Conservation (phyloP, 1,284 basidiomycete genomes). For the Pisolithus thermaeus region DNA sequence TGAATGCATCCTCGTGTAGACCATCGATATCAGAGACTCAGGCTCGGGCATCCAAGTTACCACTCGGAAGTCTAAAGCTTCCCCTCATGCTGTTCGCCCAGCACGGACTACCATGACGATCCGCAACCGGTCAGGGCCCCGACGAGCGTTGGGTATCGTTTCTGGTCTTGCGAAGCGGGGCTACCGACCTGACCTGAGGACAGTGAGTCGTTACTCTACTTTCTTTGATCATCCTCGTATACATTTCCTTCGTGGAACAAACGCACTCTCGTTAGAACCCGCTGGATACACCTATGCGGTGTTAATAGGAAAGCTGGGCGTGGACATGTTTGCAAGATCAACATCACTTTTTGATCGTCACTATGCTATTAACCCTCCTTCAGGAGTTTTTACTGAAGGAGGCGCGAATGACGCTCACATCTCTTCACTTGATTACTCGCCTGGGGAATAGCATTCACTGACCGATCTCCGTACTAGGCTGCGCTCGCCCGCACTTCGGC, state of each 20-base stretch:
- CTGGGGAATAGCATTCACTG: constrained; percentile 6
- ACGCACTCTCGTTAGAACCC: constrained; percentile 73
- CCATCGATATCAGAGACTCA: constrained; percentile 60
- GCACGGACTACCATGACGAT: constrained; percentile 50
- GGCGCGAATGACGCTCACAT: constrained; percentile 21
- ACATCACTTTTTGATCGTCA: constrained; percentile 24
- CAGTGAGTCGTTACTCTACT: constrained; percentile 46
- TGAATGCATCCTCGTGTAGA: constrained; percentile 34
- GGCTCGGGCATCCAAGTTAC: constrained; percentile 60
- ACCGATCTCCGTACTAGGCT: constrained; percentile 43
- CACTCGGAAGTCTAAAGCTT: constrained; percentile 64
- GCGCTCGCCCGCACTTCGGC: constrained; percentile 79
- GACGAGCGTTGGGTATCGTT: constrained; percentile 70
- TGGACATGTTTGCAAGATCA: constrained; percentile 82
- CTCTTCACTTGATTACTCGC: not conserved
- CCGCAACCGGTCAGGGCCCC: constrained; percentile 67
- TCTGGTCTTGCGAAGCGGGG: constrained; percentile 63
- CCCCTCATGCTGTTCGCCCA: constrained; percentile 47
- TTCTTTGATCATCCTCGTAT: constrained; percentile 9
- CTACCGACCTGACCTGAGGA: constrained; percentile 80
- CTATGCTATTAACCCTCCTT: constrained; percentile 14
- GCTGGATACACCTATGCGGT: constrained; percentile 55
- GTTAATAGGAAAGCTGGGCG: constrained; percentile 68
- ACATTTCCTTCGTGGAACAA: constrained; percentile 9
- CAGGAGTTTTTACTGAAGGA: constrained; percentile 14